Evolutionary conservation across 306 rosid species (phyloP), one percentile per base, ranked within the genome.

Genomic region (Trifolium dubium): DNA sequence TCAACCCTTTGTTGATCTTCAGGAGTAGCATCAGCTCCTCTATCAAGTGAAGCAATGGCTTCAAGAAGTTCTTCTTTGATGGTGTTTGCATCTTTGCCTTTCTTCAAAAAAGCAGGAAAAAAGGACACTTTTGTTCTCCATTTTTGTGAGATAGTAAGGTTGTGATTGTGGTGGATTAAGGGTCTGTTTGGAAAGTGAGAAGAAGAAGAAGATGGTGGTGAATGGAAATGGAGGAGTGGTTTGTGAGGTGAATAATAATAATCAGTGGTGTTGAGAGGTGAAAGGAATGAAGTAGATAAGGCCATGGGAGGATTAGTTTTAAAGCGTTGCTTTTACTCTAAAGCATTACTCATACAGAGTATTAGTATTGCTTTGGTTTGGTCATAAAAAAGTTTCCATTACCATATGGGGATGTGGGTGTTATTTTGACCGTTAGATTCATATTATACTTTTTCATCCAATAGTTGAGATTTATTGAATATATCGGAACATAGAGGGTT

Each of bases 21-120:
- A 3, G 84, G 79, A 49, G 97, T 73, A 67, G 98, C 97, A 34
- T 86, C 90, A n/a, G 98, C 96, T 2, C 98, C 98, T 46, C 96
- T 86, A 85, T 93, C 98, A 31, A 93, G 92, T 0, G 85, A 73
- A 5, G 83, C 84, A 86, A 93, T 87, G 76, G 92, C 93, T 10
- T 82, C 81, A 15, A 93, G 90, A 75, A 93, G 96, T 77, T 93
- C 89, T 60, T 93, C 85, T 79, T 90, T 93, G 64, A 93, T 78
- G 67, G 76, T 41, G 10, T 74, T 59, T 13, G 87, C 83, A 65
- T 90, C 89, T 62, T 90, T 90, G 10, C 87, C 85, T 71, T 79
- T 93, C 54, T 79, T 85, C 29, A 86, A 46, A 67, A 93, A 87
- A 8, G 91, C 79, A 78, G 96, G 81, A 50, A 93, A 93, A 77